Evolutionary conservation across 2,329 filamentous ascomycete species (phyloP).

Genomic region (Hypoxylon sp.): DNA sequence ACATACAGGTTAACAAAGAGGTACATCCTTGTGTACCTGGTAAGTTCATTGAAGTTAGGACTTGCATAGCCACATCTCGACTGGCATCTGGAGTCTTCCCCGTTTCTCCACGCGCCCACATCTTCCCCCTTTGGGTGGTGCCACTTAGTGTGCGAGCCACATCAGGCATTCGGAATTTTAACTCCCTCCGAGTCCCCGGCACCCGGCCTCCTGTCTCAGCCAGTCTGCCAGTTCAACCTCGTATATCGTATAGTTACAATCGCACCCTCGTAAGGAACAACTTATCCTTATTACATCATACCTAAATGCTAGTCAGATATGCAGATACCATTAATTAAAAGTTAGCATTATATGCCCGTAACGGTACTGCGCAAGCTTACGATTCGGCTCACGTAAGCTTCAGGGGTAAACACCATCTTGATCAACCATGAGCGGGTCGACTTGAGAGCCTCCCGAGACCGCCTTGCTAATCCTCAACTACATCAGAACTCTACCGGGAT

Average conservation of each 20-base stretch:
- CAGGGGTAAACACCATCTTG: slow-evolving; percentile 19
- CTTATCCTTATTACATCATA: slow-evolving; percentile 25
- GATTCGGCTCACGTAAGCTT: slow-evolving; percentile 26
- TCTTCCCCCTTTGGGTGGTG: slow-evolving; percentile 10
- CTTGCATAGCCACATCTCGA: background rate
- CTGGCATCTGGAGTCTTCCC: background rate
- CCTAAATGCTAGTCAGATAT: slow-evolving; percentile 4
- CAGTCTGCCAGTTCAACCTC: background rate
- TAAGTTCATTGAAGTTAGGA: background rate
- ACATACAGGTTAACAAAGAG: too few species aligned
- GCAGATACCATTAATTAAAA: slow-evolving; percentile 1
- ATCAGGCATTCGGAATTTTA: slow-evolving; percentile 30
- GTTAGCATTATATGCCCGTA: background rate
- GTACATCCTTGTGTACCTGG: too few species aligned
- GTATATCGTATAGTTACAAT: slow-evolving; percentile 1
- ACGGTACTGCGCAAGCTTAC: background rate
- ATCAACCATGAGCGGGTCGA: slow-evolving; percentile 16
- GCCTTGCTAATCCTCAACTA: slow-evolving; percentile 9
- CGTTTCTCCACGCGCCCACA: background rate
- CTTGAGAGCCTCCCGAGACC: slow-evolving; percentile 18
- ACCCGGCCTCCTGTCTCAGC: background rate
- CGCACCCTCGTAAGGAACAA: slow-evolving; percentile 5
- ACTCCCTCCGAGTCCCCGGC: slow-evolving; percentile 28
- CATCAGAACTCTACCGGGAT: slow-evolving; percentile 15
- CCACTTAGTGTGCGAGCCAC: slow-evolving; percentile 22